Evolutionary conservation across 176 grass and related monocot species (phyloP).

Genomic region (Bonia amplexicaulis): DNA sequence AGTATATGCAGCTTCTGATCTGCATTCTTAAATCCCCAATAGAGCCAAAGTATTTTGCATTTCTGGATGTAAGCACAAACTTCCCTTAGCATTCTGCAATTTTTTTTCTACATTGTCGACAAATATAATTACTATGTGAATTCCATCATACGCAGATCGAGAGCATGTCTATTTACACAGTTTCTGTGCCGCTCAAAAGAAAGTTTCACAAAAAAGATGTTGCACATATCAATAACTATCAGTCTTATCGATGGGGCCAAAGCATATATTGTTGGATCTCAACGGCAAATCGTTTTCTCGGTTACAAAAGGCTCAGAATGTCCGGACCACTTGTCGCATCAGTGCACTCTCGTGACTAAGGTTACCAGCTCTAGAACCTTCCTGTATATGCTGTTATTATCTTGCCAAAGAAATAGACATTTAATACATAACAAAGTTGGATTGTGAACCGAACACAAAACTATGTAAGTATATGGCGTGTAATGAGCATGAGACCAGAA

Average conservation of each 20-base stretch:
- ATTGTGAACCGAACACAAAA: background rate
- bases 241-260: background rate
- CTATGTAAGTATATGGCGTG: background rate
- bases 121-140: background rate
- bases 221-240: background rate
- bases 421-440: background rate
- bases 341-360: conserved; percentile 15
- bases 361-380: conserved; percentile 25
- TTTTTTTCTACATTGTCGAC: background rate
- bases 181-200: background rate
- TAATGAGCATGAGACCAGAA: background rate
- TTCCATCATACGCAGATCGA: background rate
- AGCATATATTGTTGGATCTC: conserved; percentile 10
- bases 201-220: background rate
- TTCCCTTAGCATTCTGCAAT: too few relatives aligned
- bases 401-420: background rate
- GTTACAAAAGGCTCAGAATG: background rate
- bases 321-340: background rate
- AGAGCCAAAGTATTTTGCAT: background rate
- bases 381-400: background rate
- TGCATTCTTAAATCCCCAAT: too few relatives aligned
- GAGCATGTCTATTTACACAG: background rate
- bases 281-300: conserved; percentile 21
- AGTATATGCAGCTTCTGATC: too few relatives aligned
- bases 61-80: background rate